Evolutionary conservation across 148 eudicot genomes (phyloP).

Genomic region (Fagopyrum esculentum): DNA sequence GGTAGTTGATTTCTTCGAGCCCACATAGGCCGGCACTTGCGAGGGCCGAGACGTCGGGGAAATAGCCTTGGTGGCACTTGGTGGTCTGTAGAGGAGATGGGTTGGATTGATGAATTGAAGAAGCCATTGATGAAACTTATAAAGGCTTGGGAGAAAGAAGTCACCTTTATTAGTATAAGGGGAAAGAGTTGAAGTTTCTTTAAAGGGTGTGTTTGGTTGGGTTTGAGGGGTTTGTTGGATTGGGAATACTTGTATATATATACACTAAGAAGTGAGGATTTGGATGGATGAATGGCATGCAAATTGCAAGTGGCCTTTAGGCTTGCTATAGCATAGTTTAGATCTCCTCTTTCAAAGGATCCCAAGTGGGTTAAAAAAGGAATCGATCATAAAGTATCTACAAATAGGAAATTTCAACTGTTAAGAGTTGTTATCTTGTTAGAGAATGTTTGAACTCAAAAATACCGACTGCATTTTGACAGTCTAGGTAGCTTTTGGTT

Average conservation of each 20-base stretch:
- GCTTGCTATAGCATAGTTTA: neutral
- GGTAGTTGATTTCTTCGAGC: neutral
- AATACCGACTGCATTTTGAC: neutral
- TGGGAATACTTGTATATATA: neutral
- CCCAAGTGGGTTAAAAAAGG: neutral
- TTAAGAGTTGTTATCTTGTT: neutral
- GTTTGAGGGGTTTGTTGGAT: neutral
- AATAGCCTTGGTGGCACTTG: neutral
- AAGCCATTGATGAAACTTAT: neutral
- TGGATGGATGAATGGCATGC: slow-evolving; percentile 1
- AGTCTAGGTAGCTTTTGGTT: neutral
- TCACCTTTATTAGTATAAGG: neutral
- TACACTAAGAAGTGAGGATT: neutral
- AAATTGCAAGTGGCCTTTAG: neutral
- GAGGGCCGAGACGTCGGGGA: neutral
- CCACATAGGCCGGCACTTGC: neutral
- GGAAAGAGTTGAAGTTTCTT: neutral
- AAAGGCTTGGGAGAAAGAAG: neutral
- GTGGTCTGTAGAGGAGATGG: neutral
- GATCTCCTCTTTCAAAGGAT: neutral
- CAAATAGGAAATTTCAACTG: neutral
- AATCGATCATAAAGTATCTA: neutral
- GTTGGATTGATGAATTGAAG: neutral
- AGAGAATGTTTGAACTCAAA: neutral
- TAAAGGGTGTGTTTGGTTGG: neutral